phyloP scores from a whole-genome alignment of 1,284 basidiomycete genomes.

The Ganoderma meredithae region DNA sequence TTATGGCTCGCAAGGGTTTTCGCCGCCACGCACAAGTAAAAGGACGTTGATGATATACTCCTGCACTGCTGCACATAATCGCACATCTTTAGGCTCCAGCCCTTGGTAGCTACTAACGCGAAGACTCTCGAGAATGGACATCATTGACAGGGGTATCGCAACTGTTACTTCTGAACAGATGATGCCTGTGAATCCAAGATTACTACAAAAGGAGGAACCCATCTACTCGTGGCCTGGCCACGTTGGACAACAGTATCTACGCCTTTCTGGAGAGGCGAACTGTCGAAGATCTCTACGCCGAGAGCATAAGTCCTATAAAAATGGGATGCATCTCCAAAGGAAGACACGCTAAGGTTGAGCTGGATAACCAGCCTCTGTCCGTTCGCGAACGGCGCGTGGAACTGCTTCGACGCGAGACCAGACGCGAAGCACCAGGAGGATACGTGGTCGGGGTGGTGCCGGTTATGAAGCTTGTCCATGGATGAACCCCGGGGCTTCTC shows the following conservation, averaged over 20 bases:
- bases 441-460: constrained; percentile 20
- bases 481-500: not conserved
- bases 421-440: constrained; percentile 24
- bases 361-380: constrained; percentile 8
- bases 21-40: constrained; percentile 38
- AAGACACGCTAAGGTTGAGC: constrained; percentile 10
- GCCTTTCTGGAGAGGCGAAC: not conserved
- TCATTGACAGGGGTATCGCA: too few species aligned
- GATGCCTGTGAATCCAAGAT: not conserved
- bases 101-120: constrained; percentile 55
- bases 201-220: constrained; percentile 9
- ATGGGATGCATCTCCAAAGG: not conserved
- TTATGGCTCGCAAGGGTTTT: not conserved
- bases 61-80: constrained; percentile 16
- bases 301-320: constrained; percentile 6
- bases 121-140: constrained; percentile 46
- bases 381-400: not conserved
- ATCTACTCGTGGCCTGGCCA: not conserved
- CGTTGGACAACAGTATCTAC: not conserved
- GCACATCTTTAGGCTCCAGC: constrained; percentile 39
- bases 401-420: constrained; percentile 21
- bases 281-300: constrained; percentile 13
- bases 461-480: not conserved
- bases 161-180: not conserved
- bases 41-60: constrained; percentile 42